A percentile compares a stretch with the other conserved stretches of the same genome.
Conservation (phyloP, 768 basidiomycete genomes). For the Sarcodon sp. region DNA sequence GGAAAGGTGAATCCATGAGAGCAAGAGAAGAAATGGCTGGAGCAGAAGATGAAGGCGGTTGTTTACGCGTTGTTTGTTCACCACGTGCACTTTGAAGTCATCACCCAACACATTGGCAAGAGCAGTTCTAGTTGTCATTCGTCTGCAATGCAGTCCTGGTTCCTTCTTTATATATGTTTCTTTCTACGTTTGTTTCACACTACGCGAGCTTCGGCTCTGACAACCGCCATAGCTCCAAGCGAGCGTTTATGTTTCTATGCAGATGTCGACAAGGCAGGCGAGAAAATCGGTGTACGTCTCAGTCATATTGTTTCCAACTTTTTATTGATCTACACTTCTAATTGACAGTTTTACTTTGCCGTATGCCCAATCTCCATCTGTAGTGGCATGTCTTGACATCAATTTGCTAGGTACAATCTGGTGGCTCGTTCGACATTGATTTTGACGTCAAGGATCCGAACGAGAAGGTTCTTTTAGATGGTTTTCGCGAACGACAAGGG, state of each 20-base stretch:
- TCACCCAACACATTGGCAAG: no score
- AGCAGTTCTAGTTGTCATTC: not conserved
- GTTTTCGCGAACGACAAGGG: constrained; percentile 82
- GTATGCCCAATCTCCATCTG: constrained; percentile 28
- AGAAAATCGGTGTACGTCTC: constrained; percentile 73
- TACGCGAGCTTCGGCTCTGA: constrained; percentile 50
- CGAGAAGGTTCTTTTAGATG: constrained; percentile 80
- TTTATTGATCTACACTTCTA: constrained; percentile 3
- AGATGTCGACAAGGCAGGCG: constrained; percentile 89
- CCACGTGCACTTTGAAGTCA: not conserved
- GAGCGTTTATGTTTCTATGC: constrained; percentile 89
- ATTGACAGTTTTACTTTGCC: constrained; percentile 88
- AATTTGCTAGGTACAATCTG: constrained; percentile 72
- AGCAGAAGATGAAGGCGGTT: constrained; percentile 1
- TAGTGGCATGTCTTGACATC: not conserved
- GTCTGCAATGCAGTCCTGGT: constrained; percentile 5
- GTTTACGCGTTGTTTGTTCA: constrained; percentile 1
- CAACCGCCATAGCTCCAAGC: constrained; percentile 67
- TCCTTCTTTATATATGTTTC: constrained; percentile 7
- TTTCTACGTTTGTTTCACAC: constrained; percentile 9
- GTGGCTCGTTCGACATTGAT: constrained; percentile 94
- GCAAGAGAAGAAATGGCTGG: not conserved
- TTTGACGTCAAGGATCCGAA: constrained; percentile 88
- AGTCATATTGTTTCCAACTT: not conserved
- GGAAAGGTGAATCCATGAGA: not conserved